A percentile compares a stretch with the other conserved stretches of the same genome.
Conservation (phyloP, 306 rosid species). For the Nissolia schottii region DNA sequence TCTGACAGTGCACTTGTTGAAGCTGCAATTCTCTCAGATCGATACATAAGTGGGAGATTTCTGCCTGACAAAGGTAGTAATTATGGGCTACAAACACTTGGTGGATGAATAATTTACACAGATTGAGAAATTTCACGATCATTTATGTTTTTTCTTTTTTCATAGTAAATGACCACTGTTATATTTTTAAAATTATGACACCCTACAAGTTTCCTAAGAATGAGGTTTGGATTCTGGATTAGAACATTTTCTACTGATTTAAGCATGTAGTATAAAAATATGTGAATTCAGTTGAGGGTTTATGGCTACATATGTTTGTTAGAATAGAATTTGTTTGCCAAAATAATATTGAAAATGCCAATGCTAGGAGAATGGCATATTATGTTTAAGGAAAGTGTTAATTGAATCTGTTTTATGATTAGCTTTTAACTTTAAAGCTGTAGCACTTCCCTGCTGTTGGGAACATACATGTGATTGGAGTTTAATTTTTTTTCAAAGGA, state of each 20-base stretch:
- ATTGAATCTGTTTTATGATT: conserved; percentile 3
- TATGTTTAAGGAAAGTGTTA: not conserved
- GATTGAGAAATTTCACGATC: conserved; percentile 2
- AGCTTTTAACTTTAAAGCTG: not conserved
- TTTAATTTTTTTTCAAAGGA: not conserved
- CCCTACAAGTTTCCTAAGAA: not conserved
- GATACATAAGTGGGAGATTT: conserved; percentile 96
- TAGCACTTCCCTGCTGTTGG: not conserved
- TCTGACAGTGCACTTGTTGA: conserved; percentile 96
- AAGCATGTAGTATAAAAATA: not conserved
- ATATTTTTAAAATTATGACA: not conserved
- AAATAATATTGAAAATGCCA: not conserved
- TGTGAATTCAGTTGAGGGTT: not conserved
- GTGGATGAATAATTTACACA: not conserved
- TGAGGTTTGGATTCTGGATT: not conserved
- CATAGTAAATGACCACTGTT: not conserved
- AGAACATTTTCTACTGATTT: not conserved
- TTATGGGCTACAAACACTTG: not conserved
- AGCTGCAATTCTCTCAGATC: conserved; percentile 96
- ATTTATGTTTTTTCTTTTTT: not conserved
- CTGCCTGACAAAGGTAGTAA: conserved; percentile 92
- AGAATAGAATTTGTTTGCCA: not conserved
- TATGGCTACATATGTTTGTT: not conserved
- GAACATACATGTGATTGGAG: not conserved
- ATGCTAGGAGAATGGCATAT: not conserved